Conservation (phyloP, 164 flowering plant genomes). For the Warburgia ugandensis region DNA sequence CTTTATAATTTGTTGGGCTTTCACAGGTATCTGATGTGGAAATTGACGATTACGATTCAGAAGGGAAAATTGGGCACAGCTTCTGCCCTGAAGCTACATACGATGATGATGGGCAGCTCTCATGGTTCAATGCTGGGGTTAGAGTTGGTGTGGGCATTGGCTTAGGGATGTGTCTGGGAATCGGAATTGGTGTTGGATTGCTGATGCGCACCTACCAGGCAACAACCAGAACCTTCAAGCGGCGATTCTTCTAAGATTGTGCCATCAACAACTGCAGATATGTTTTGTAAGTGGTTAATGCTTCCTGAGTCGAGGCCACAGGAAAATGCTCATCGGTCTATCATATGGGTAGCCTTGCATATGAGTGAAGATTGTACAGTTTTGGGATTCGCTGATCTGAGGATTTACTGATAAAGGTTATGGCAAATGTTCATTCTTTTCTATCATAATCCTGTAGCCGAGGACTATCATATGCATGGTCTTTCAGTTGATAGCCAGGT, state of each 20-base stretch:
- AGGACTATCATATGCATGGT: no score
- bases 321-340: no score
- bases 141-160: constrained; percentile 95
- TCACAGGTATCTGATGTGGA: constrained; percentile 46
- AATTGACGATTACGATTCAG: constrained; percentile 42
- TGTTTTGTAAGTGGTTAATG: no score
- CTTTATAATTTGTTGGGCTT: no score
- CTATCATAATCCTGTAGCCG: no score
- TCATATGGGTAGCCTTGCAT: no score
- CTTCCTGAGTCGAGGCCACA: no score
- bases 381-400: no score
- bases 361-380: not conserved
- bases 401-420: no score
- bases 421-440: no score
- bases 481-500: no score
- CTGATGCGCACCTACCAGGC: constrained; percentile 92
- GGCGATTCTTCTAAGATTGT: constrained; percentile 45
- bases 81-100: constrained; percentile 47
- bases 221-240: constrained; percentile 72
- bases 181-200: constrained; percentile 84
- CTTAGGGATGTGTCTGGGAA: constrained; percentile 82
- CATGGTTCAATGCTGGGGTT: constrained; percentile 96
- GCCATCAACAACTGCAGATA: no score
- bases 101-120: constrained; percentile 79
- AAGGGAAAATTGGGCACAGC: constrained; percentile 31